Conservation (phyloP, 1,284 basidiomycete species). For the Cryptococcus maquisensis region DNA sequence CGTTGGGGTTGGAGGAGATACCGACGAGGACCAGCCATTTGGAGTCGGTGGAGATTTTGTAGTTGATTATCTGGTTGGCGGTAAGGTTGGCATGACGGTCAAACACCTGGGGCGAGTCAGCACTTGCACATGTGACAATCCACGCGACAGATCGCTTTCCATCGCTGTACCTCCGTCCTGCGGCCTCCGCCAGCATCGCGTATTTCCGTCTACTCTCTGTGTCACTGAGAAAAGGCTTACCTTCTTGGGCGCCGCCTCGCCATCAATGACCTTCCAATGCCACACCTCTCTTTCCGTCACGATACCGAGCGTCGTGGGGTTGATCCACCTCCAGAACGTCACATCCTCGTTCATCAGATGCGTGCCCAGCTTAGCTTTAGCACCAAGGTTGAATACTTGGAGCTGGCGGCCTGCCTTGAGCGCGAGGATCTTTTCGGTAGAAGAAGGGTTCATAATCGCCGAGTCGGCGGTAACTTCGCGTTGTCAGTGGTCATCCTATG, state of each 20-base stretch:
- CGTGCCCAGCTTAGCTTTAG: constrained; percentile 95
- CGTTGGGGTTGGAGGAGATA: constrained; percentile 85
- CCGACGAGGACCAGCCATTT: constrained; percentile 98
- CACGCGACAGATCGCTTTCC: neutral
- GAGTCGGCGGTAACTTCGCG: constrained; percentile 81
- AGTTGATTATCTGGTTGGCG: constrained; percentile 98
- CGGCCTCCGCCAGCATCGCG: neutral
- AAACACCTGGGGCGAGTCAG: constrained; percentile 78
- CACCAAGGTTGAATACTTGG: constrained; percentile 97
- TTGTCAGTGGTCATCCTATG: neutral
- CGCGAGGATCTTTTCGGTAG: constrained; percentile 87
- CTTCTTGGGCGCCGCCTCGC: constrained; percentile 43
- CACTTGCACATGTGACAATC: neutral
- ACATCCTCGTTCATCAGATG: constrained; percentile 93
- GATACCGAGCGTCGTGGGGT: constrained; percentile 83
- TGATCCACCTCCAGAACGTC: constrained; percentile 99
- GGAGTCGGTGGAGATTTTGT: constrained; percentile 84
- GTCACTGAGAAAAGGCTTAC: constrained; percentile 7
- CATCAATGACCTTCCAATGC: constrained; percentile 73
- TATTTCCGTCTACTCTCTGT: neutral
- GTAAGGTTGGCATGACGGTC: constrained; percentile 93
- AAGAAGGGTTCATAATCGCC: constrained; percentile 91
- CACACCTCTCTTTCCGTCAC: constrained; percentile 92
- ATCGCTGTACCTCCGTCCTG: neutral
- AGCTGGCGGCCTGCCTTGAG: constrained; percentile 91